Evolutionary conservation across 2,329 filamentous ascomycete genomes (phyloP), one percentile per base, ranked within the genome.

Genomic region (Stemphylium lycopersici): DNA sequence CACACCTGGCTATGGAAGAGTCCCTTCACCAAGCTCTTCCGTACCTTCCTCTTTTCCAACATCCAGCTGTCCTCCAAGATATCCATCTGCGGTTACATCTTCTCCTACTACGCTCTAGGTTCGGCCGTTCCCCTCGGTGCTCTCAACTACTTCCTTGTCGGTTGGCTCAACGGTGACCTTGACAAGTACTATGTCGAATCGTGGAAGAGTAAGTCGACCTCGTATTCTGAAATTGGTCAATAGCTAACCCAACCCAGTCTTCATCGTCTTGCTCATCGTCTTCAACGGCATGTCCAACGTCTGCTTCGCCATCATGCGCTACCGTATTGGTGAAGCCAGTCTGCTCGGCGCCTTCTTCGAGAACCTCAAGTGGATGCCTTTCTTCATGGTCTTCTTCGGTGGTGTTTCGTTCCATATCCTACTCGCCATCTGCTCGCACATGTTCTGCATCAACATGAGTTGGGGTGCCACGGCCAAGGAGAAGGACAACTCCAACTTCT

Each of bases 391-490:
- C 72, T 95, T 93, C 81, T 81, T 95, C 20, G 90, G 90, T 44
- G 90, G 90, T 31, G 81, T 93, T 40, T 90, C 87, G 1, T 83
- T 95, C 44, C 90, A 93, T 77, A 85, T 95, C 52, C 89, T 86
- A 24, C 87, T 91, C 73, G 90, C 90, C 4, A 80, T 95, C 43
- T 78, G 93, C 40, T 82, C 87, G 1, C 90, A 95, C 78, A 91
- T 93, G 87, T 91, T 93, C 71, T 87, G 89, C 77, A 86, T 93
- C 69, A 83, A 93, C 76, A 93, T 93, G 88, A 86, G 84, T 3
- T 93, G 90, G 90, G 90, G 90, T 45, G 87, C 90, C 2, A 95
- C 90, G 0, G 84, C 87, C 41, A 95, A 95, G 77, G 90, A 95
- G 77, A 87, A 86, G 45, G 88, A 91, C 69, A 88, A 90, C 71